Base-by-base conservation (phyloP, 179 eudicot genomes). In the Patellifolia procumbens region DNA sequence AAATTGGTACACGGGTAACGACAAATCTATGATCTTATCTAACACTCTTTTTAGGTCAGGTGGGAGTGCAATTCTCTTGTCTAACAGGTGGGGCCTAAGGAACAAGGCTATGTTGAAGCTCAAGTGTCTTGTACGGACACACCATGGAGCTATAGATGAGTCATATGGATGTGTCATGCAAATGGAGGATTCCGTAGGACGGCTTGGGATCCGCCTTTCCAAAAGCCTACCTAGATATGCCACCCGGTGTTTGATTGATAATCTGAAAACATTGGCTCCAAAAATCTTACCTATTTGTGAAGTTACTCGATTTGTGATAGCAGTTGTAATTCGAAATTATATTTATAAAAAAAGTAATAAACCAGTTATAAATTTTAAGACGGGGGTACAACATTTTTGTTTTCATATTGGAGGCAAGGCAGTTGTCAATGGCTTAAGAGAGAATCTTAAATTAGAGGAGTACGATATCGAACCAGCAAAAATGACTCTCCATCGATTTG, bases 401-500 rank as follows among this genome's bases (percentile, higher is more conserved):
- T 51, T 93, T 11, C 98, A 93, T 72, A 87, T 95, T 0, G 98
- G 98, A 0, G 98, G 98, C 4, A 93, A 91, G 76, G 98, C 98
- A 2, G 98, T 93, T n/a, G 91, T 93, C 15, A 95, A 93, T 28
- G 97, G 92, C 3, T 69, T 93, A 19, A 90, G 83, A 1, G 86
- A 87, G 79, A 91, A 82, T 49, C 80, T 93, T 3, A 83, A 74
- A 31, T 68, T 93, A 16, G 71, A 28, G 20, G 89, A 91, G 75
- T 81, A 76, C 8, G 93, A 83, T 65, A 77, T 93, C 10, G 98
- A 93, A 84, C 95, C 98, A 32, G 91, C 98, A 0, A 81, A 95
- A 77, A 93, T 93, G 98, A 93, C 98, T n/a, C 79, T 93, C 0
- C 98, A 93, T 55, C 69, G 98, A 32, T 93, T 86, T n/a, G 98